Evolutionary conservation across 1,284 basidiomycete species (phyloP).

Genomic region (Inonotus obliquus): DNA sequence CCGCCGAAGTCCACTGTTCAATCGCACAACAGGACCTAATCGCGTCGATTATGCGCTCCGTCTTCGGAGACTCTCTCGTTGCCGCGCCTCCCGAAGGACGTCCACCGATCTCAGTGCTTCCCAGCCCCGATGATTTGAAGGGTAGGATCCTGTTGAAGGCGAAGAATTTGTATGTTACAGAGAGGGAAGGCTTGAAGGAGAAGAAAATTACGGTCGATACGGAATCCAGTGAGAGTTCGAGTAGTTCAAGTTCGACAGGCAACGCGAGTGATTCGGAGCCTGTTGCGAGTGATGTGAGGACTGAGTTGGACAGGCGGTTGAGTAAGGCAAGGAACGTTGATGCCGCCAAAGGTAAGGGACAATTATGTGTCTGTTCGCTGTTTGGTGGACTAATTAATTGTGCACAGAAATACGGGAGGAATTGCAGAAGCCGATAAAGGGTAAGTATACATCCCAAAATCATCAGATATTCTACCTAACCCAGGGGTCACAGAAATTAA

Average conservation of each 20-base stretch:
- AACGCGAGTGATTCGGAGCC: slow-evolving; percentile 33
- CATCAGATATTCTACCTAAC: background rate
- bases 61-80: slow-evolving; percentile 77
- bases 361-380: background rate
- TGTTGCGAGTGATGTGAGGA: slow-evolving; percentile 23
- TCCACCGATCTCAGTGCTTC: slow-evolving; percentile 52
- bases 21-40: slow-evolving; percentile 81
- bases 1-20: slow-evolving; percentile 89
- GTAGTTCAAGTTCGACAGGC: slow-evolving; percentile 18
- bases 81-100: slow-evolving; percentile 51
- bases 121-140: slow-evolving; percentile 85
- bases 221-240: slow-evolving; percentile 39
- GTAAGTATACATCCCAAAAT: background rate
- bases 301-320: slow-evolving; percentile 19
- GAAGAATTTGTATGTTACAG: slow-evolving; percentile 26
- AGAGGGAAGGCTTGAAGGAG: slow-evolving; percentile 37
- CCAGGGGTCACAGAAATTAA: slow-evolving; percentile 7
- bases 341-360: slow-evolving; percentile 13
- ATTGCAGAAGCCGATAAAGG: slow-evolving; percentile 15
- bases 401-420: slow-evolving; percentile 19
- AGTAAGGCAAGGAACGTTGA: slow-evolving; percentile 19
- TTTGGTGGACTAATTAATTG: background rate
- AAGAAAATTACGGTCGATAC: slow-evolving; percentile 36
- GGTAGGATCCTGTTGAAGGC: slow-evolving; percentile 83
- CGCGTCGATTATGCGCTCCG: slow-evolving; percentile 72